phyloP scores from a whole-genome alignment of 768 basidiomycete genomes.

The Neoboletus subvelutipes region DNA sequence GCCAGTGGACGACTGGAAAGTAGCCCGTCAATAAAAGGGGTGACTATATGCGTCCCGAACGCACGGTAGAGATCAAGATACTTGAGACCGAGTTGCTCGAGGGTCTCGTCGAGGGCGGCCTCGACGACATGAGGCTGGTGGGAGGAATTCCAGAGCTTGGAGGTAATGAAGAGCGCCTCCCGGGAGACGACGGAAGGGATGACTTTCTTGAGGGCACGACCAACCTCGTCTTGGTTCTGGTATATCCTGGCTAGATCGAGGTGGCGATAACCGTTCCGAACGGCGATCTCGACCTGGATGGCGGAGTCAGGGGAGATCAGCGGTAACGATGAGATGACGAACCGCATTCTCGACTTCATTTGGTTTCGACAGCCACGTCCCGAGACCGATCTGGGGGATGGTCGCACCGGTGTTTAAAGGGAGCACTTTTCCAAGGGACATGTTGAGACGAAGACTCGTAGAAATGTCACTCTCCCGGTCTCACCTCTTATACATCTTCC shows the following conservation, averaged over 20 bases:
- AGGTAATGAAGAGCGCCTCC: slow-evolving; percentile 78
- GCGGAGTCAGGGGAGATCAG: neutral
- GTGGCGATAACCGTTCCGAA: slow-evolving; percentile 77
- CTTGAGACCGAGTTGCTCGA: slow-evolving; percentile 65
- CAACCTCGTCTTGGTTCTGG: slow-evolving; percentile 76
- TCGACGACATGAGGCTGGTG: slow-evolving; percentile 68
- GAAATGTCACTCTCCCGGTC: neutral
- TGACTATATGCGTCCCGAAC: slow-evolving; percentile 25
- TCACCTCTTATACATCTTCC: neutral
- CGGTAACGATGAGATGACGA: slow-evolving; percentile 16
- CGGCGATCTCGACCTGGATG: slow-evolving; percentile 69
- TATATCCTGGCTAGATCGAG: slow-evolving; percentile 84
- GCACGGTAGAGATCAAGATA: slow-evolving; percentile 82
- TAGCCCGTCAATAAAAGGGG: neutral
- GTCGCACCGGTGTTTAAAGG: slow-evolving; percentile 46
- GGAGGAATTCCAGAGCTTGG: slow-evolving; percentile 79
- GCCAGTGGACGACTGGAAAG: slow-evolving; percentile 75
- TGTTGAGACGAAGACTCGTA: slow-evolving; percentile 14
- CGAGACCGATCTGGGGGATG: slow-evolving; percentile 79
- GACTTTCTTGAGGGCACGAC: slow-evolving; percentile 71
- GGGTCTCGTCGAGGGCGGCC: slow-evolving; percentile 73
- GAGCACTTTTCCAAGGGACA: slow-evolving; percentile 43
- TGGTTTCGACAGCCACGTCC: slow-evolving; percentile 77
- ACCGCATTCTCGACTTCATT: slow-evolving; percentile 76
- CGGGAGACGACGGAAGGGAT: slow-evolving; percentile 76